Percentiles rank a stretch among this genome's conserved stretches.
These are phyloP conservation scores for Metschnikowia santaceciliae DNA, from an alignment of 805 yeast genomes.

Conservation along the genomic window DNA sequence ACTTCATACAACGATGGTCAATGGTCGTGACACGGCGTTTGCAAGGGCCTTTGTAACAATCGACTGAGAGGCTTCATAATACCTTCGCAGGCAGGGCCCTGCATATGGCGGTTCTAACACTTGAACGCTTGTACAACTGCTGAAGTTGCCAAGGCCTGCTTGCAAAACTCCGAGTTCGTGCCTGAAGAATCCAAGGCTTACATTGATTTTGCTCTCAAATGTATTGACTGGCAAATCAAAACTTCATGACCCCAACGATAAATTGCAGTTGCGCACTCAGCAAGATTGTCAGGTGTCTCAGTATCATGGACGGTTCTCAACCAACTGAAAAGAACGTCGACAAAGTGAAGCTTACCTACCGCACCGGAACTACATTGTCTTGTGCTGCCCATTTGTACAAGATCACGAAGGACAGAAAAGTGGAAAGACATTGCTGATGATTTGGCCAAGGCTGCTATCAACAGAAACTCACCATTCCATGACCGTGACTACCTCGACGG, in stretches of 20 bases:
- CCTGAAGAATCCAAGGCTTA: slow-evolving; percentile 46
- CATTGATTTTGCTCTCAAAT: slow-evolving; percentile 54
- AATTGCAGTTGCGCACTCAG: too few relatives aligned
- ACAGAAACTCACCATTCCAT: slow-evolving; percentile 52
- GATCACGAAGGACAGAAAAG: slow-evolving; percentile 78
- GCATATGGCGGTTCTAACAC: neutral
- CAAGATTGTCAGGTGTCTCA: too few relatives aligned
- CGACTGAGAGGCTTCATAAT: too few relatives aligned
- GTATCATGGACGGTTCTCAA: slow-evolving; percentile 60
- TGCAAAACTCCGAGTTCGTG: slow-evolving; percentile 51
- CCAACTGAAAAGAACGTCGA: slow-evolving; percentile 41
- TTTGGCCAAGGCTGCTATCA: slow-evolving; percentile 57
- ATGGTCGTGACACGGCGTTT: too few relatives aligned
- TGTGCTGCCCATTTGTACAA: slow-evolving; percentile 81
- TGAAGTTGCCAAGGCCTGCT: slow-evolving; percentile 60
- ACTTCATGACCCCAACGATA: slow-evolving; percentile 51
- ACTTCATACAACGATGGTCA: too few relatives aligned
- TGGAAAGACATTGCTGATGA: slow-evolving; percentile 65
- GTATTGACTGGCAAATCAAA: slow-evolving; percentile 55
- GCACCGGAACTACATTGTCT: slow-evolving; percentile 61
- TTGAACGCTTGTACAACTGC: slow-evolving; percentile 66
- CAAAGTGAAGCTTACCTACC: slow-evolving; percentile 60
- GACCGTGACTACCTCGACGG: slow-evolving; percentile 58
- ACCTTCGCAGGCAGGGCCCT: too few relatives aligned
- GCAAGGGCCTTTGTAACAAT: too few relatives aligned